phyloP scores from a whole-genome alignment of 352 stramenopile species.

The Phytophthora parvispora region DNA sequence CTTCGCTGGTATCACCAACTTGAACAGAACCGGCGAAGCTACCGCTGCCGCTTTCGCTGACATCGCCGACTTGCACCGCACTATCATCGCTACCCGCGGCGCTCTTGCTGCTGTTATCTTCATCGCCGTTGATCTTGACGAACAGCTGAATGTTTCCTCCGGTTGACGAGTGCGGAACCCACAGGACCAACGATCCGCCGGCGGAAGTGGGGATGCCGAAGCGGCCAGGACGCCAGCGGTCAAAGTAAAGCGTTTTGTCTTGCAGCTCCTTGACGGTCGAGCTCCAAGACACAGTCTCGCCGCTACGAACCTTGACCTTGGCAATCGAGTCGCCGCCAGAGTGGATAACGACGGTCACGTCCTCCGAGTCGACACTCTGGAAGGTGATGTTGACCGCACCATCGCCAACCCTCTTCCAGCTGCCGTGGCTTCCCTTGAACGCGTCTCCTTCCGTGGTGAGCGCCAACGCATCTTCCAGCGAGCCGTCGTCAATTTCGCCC shows the following conservation, averaged over 20 bases:
- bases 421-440: conserved; percentile 47
- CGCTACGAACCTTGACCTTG: conserved; percentile 44
- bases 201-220: conserved; percentile 34
- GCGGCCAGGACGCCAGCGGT: conserved; percentile 56
- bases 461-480: conserved; percentile 42
- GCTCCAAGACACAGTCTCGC: conserved; percentile 47
- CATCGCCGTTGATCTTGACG: conserved; percentile 44
- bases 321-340: conserved; percentile 46
- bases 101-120: neutral
- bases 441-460: conserved; percentile 44
- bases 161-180: conserved; percentile 38
- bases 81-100: conserved; percentile 2
- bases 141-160: conserved; percentile 47
- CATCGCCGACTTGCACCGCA: neutral
- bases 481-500: conserved; percentile 59
- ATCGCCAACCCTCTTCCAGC: conserved; percentile 46
- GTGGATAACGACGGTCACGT: conserved; percentile 53
- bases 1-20: neutral
- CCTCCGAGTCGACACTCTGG: conserved; percentile 42
- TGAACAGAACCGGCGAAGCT: neutral
- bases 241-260: conserved; percentile 61
- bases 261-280: conserved; percentile 45
- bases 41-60: neutral
- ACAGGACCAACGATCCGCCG: conserved; percentile 55
- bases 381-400: conserved; percentile 50